phyloP scores from a whole-genome alignment of 169 alveolate species.

The Sarcocystis neurona region DNA sequence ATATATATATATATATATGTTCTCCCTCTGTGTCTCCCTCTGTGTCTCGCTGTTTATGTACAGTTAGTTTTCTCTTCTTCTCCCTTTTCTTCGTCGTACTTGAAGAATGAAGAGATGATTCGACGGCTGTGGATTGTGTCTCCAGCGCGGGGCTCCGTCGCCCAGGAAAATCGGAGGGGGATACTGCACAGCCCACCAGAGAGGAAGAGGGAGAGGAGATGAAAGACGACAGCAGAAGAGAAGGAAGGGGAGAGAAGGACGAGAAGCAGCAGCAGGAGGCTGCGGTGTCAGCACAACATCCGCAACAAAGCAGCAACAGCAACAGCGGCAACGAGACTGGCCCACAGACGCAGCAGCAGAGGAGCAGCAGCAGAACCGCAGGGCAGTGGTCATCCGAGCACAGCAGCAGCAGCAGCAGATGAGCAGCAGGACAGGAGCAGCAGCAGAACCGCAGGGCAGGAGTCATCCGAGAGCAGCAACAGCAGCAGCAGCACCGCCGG shows the following conservation, averaged over 20 bases:
- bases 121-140: slow-evolving; percentile 18
- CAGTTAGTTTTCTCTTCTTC: not conserved
- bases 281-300: no score
- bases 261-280: not conserved
- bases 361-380: no score
- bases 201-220: not conserved
- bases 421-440: no score
- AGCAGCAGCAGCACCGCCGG: no score
- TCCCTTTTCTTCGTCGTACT: not conserved
- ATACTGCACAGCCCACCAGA: not conserved
- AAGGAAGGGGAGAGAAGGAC: not conserved
- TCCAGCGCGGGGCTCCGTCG: not conserved
- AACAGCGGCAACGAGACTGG: no score
- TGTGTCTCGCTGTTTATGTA: not conserved
- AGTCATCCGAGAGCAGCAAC: no score
- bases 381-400: no score
- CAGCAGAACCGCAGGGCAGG: no score
- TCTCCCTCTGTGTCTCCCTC: not conserved
- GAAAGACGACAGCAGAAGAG: not conserved
- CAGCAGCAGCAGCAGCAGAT: no score
- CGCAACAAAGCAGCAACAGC: no score
- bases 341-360: no score
- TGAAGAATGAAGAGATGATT: not conserved
- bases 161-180: not conserved
- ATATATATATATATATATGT: not conserved